Conservation (phyloP, 2,329 filamentous ascomycete species). For the Pseudocercospora macadamiae region DNA sequence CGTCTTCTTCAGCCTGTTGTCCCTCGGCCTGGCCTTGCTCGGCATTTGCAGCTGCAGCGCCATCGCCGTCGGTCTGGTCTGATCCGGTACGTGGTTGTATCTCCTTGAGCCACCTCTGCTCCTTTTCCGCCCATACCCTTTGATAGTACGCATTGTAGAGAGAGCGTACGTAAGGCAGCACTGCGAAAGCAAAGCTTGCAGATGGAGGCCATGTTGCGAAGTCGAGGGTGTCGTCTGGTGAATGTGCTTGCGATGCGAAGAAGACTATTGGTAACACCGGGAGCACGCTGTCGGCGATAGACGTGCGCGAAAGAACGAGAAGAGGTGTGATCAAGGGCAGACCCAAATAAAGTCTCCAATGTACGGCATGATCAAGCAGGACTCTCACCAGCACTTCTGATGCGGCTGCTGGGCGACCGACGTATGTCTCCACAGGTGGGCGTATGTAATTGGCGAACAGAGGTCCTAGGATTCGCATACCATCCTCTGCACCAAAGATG, state of each 20-base stretch:
- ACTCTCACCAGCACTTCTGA: conserved; percentile 19
- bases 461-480: conserved; percentile 55
- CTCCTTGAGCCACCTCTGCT: conserved; percentile 64
- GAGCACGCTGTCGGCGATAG: conserved; percentile 64
- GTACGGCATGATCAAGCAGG: conserved; percentile 36
- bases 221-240: conserved; percentile 48
- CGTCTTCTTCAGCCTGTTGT: conserved; percentile 27
- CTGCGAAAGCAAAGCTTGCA: conserved; percentile 66
- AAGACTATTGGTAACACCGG: conserved; percentile 66
- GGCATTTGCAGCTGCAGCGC: conserved; percentile 19
- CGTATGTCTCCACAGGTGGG: conserved; percentile 30
- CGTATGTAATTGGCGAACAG: conserved; percentile 31
- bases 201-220: conserved; percentile 67
- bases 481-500: conserved; percentile 67
- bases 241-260: conserved; percentile 58
- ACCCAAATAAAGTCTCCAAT: conserved; percentile 60
- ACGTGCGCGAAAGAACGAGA: conserved; percentile 68
- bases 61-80: conserved; percentile 35
- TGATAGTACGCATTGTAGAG: conserved; percentile 67
- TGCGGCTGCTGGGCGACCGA: conserved; percentile 20
- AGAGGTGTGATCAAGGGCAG: conserved; percentile 69
- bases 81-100: conserved; percentile 57
- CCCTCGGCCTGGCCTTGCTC: conserved; percentile 15
- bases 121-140: conserved; percentile 58
- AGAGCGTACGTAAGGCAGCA: conserved; percentile 66